Percentiles rank a stretch among this genome's conserved stretches.
These are phyloP conservation scores for Haematococcus lacustris DNA, from an alignment of 139 green algal species.

Conservation along the genomic window DNA sequence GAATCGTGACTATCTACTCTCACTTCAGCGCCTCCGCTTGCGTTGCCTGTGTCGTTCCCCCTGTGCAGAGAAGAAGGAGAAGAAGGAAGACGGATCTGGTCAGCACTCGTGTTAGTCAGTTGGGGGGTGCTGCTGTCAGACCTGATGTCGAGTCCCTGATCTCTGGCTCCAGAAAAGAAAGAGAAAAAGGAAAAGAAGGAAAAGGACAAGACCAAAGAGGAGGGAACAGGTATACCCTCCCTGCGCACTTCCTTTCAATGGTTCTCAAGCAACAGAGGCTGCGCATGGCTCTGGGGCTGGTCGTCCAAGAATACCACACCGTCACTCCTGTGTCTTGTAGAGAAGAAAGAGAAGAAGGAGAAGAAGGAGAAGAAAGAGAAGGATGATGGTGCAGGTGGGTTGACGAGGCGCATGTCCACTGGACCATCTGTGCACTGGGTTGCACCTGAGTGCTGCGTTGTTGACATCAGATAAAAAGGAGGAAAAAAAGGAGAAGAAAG, in stretches of 20 bases:
- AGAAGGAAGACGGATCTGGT: too few species aligned
- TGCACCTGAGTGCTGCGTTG: constrained; percentile 31
- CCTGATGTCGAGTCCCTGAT: neutral
- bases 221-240: constrained; percentile 39
- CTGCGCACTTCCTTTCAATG: too few species aligned
- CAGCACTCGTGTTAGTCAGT: too few species aligned
- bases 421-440: constrained; percentile 32
- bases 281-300: too few species aligned
- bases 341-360: constrained; percentile 47
- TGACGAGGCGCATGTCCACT: constrained; percentile 30
- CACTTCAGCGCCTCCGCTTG: neutral
- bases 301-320: constrained; percentile 34
- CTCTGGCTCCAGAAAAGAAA: constrained; percentile 38
- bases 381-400: constrained; percentile 23
- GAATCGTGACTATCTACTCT: neutral
- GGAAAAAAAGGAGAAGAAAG: constrained; percentile 27
- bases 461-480: constrained; percentile 25
- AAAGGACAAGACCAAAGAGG: constrained; percentile 50
- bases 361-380: constrained; percentile 47
- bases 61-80: neutral
- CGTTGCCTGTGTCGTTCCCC: neutral
- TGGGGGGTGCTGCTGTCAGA: too few species aligned
- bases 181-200: constrained; percentile 47
- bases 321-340: too few species aligned
- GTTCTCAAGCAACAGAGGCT: too few species aligned